Conservation (phyloP, 202 grass and related monocot species). For the Dendrocalamus latiflorus region DNA sequence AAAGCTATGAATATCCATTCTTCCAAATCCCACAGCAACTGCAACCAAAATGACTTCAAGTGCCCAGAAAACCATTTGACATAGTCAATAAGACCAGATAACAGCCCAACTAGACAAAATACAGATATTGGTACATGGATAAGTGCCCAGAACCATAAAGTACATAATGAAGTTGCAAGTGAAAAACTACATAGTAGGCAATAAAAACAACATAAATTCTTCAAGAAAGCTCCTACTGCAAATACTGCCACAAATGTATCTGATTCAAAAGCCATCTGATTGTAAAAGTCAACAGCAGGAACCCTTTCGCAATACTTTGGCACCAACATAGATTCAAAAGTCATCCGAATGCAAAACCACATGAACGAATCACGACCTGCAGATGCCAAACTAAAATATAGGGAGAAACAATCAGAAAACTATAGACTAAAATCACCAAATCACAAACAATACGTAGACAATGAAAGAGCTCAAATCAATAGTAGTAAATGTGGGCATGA, state of each 20-base stretch:
- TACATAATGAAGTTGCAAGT: constrained; percentile 40
- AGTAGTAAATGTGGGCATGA: constrained; percentile 1
- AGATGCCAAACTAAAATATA: constrained; percentile 82
- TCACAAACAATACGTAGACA: constrained; percentile 25
- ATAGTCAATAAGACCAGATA: constrained; percentile 35
- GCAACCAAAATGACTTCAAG: constrained; percentile 23
- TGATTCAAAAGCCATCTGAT: constrained; percentile 48
- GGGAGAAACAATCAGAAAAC: constrained; percentile 52
- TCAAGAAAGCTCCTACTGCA: constrained; percentile 54
- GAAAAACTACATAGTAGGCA: constrained; percentile 43
- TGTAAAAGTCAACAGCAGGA: constrained; percentile 70
- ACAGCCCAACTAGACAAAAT: constrained; percentile 30
- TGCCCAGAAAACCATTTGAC: constrained; percentile 35
- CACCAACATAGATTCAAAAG: constrained; percentile 82
- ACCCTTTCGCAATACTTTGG: constrained; percentile 70
- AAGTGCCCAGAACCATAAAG: constrained; percentile 34
- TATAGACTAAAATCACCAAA: constrained; percentile 36
- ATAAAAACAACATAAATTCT: constrained; percentile 49
- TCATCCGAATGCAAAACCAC: constrained; percentile 80
- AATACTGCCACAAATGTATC: constrained; percentile 52
- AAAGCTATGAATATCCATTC: constrained; percentile 27
- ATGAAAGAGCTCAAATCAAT: constrained; percentile 16
- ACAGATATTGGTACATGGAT: constrained; percentile 52
- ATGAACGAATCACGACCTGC: constrained; percentile 71
- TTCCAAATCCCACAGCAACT: constrained; percentile 29